Evolutionary conservation across 2,329 filamentous ascomycete genomes (phyloP).

Genomic region (Penicillium sp.): DNA sequence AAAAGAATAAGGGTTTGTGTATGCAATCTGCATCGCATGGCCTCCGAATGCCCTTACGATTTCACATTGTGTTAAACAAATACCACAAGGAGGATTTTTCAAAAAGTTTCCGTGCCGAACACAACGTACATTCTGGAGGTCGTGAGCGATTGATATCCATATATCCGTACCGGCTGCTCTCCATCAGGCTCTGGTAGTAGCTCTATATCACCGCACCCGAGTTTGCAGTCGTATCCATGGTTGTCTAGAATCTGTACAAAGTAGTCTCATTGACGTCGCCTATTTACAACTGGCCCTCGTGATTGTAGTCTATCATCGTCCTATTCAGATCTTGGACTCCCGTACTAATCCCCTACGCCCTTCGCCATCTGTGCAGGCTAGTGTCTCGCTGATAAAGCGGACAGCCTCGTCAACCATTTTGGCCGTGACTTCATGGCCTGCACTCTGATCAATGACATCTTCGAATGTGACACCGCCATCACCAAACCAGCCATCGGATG

Average conservation of each 20-base stretch:
- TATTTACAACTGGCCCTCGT: neutral
- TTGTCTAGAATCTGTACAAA: neutral
- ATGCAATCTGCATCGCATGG: constrained; percentile 35
- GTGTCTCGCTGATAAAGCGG: constrained; percentile 49
- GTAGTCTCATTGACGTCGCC: neutral
- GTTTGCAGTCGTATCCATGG: neutral
- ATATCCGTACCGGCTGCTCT: neutral
- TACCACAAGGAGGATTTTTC: constrained; percentile 33
- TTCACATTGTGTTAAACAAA: constrained; percentile 36
- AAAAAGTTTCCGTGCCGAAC: constrained; percentile 4
- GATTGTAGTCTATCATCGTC: neutral
- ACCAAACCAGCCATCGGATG: constrained; percentile 45
- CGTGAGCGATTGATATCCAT: neutral
- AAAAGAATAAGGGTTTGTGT: constrained; percentile 35
- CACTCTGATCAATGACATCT: constrained; percentile 54
- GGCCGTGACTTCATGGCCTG: constrained; percentile 56
- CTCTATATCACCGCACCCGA: neutral
- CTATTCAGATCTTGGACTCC: constrained; percentile 33
- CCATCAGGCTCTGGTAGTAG: neutral
- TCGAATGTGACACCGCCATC: constrained; percentile 52
- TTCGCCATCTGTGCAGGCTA: constrained; percentile 24
- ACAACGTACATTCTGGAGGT: neutral
- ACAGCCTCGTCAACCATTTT: constrained; percentile 55
- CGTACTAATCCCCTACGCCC: constrained; percentile 29
- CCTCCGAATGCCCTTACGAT: constrained; percentile 38